Percentiles rank a stretch among this genome's conserved stretches.
Conservation (phyloP, 768 basidiomycete genomes). For the Suillus plorans region DNA sequence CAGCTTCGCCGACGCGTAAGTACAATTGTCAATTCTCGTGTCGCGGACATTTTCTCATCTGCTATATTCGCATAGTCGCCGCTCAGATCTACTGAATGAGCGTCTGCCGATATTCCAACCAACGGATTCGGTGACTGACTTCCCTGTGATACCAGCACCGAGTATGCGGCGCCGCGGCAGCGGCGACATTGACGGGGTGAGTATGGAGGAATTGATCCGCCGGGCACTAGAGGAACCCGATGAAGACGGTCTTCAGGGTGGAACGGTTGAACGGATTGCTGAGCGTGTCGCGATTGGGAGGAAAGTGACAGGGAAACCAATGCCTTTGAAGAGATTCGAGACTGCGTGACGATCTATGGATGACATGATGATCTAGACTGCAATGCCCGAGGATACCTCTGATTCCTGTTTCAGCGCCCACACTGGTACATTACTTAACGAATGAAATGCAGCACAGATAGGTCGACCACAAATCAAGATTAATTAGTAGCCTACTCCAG, state of each 20-base stretch:
- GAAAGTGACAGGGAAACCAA: slow-evolving; percentile 43
- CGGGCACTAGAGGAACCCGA: slow-evolving; percentile 60
- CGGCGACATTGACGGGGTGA: slow-evolving; percentile 41
- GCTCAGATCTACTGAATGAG: slow-evolving; percentile 72
- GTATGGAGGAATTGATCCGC: slow-evolving; percentile 68
- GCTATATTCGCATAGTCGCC: slow-evolving; percentile 46
- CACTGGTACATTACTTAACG: background rate
- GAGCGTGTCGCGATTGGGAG: slow-evolving; percentile 60
- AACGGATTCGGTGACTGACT: slow-evolving; percentile 22
- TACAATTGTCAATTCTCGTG: slow-evolving; percentile 15
- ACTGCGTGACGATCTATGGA: slow-evolving; percentile 39
- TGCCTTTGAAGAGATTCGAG: slow-evolving; percentile 63
- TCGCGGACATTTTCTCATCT: background rate
- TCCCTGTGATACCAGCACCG: slow-evolving; percentile 57
- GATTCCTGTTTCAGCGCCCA: background rate
- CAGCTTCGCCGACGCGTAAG: slow-evolving; percentile 76
- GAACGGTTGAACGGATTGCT: slow-evolving; percentile 59
- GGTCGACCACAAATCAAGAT: background rate
- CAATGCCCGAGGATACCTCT: background rate
- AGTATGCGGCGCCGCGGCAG: slow-evolving; percentile 54
- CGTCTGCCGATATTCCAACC: slow-evolving; percentile 62
- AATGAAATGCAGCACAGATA: background rate
- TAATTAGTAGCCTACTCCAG: background rate
- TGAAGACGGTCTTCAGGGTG: slow-evolving; percentile 35
- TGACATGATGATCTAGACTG: background rate